A percentile compares a stretch with the other conserved stretches of the same genome.
phyloP scores from a whole-genome alignment of 805 yeast species.

The Metschnikowia bowlesiae region DNA sequence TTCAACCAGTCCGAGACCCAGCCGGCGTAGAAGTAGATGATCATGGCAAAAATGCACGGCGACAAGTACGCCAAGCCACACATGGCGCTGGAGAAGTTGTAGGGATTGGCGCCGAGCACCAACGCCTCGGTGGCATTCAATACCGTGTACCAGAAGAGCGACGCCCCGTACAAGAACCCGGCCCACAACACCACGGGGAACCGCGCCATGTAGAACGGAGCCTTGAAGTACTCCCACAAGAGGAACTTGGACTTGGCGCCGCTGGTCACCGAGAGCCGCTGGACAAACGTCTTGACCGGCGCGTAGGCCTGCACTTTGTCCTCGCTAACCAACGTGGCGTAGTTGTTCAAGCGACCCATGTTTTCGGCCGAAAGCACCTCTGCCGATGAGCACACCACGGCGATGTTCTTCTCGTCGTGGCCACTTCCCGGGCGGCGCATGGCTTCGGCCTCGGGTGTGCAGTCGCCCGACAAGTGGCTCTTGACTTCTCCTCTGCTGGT shows the following conservation, averaged over 20 bases:
- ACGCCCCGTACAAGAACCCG: constrained; percentile 20
- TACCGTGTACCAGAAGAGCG: constrained; percentile 21
- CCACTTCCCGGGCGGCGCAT: background rate
- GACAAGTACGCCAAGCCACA: constrained; percentile 16
- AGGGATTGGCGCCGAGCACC: constrained; percentile 38
- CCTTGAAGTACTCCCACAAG: constrained; percentile 16
- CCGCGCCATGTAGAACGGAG: constrained; percentile 18
- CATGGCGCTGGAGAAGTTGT: constrained; percentile 40
- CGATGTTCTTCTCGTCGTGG: constrained; percentile 1
- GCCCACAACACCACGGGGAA: constrained; percentile 19
- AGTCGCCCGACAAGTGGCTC: background rate
- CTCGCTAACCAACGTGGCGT: constrained; percentile 7
- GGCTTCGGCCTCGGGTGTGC: no score
- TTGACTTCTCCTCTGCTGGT: constrained; percentile 7
- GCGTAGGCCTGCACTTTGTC: constrained; percentile 3
- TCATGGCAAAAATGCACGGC: constrained; percentile 13
- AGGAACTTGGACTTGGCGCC: constrained; percentile 11
- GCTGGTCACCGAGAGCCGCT: constrained; percentile 11
- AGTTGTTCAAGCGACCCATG: constrained; percentile 5
- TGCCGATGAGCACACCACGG: background rate
- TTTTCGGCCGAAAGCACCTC: background rate
- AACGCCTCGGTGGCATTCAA: constrained; percentile 22
- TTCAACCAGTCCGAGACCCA: constrained; percentile 15
- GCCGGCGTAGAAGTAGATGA: constrained; percentile 15
- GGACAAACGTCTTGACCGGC: constrained; percentile 11